phyloP scores from a whole-genome alignment of 108 stramenopile species.

The Nannochloropsis granulata region DNA sequence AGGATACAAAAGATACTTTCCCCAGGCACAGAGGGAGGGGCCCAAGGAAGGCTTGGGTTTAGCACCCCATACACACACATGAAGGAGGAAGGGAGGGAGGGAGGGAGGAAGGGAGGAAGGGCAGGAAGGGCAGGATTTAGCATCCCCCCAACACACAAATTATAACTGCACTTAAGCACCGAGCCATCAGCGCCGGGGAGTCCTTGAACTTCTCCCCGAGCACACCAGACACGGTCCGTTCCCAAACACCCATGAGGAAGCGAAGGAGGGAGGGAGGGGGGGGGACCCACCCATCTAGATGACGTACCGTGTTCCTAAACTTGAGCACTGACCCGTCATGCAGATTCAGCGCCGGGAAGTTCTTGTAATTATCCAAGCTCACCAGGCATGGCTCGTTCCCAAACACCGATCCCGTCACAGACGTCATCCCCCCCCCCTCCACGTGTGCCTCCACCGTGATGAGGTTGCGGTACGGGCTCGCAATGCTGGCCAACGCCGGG shows the following conservation, averaged over 20 bases:
- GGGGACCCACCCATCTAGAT: not conserved
- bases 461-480: slow-evolving; percentile 35
- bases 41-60: not conserved
- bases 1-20: not conserved
- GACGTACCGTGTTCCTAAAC: not conserved
- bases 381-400: slow-evolving; percentile 38
- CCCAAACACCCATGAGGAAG: not conserved
- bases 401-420: slow-evolving; percentile 37
- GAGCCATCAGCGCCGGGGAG: too few relatives aligned
- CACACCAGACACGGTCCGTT: too few relatives aligned
- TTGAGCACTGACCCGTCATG: too few relatives aligned
- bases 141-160: too few relatives aligned
- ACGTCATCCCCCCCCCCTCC: slow-evolving; percentile 19
- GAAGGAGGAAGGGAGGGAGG: not conserved
- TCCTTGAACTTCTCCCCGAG: too few relatives aligned
- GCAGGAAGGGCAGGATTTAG: too few relatives aligned
- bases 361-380: slow-evolving; percentile 32
- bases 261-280: not conserved
- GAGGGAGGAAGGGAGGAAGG: too few relatives aligned
- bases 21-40: not conserved
- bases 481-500: not conserved
- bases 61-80: not conserved
- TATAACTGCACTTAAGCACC: too few relatives aligned
- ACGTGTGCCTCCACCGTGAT: slow-evolving; percentile 22
- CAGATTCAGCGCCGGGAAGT: slow-evolving; percentile 28